A percentile compares a stretch with the other conserved stretches of the same genome.
These are phyloP conservation scores for Rhodotorula taiwanensis DNA, from an alignment of 768 basidiomycete species.

Conservation along the genomic window DNA sequence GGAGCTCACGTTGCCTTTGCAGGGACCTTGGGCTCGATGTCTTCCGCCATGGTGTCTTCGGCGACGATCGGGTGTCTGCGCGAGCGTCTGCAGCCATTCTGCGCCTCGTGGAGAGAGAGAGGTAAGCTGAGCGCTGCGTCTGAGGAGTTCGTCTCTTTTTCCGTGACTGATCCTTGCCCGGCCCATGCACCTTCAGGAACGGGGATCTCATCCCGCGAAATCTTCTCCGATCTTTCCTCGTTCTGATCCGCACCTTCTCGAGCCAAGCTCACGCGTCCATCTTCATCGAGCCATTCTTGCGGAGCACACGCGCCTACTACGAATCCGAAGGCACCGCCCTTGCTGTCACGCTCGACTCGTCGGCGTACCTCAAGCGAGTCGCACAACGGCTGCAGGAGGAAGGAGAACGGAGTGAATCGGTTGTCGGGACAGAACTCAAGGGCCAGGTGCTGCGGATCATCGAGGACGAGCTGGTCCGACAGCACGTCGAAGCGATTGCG, in stretches of 20 bases:
- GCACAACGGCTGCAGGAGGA: conserved; percentile 73
- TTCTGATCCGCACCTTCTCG: conserved; percentile 35
- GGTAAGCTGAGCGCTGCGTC: too few species aligned
- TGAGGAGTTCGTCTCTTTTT: too few species aligned
- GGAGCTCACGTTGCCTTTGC: not conserved
- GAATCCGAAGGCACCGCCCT: conserved; percentile 62
- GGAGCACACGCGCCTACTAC: conserved; percentile 71
- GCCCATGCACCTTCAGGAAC: conserved; percentile 54
- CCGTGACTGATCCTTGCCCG: not conserved
- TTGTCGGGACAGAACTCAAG: conserved; percentile 36
- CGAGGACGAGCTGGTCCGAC: conserved; percentile 54
- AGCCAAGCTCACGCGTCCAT: conserved; percentile 65
- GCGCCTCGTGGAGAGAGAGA: conserved; percentile 56
- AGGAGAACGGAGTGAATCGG: conserved; percentile 48
- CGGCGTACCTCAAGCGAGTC: conserved; percentile 57
- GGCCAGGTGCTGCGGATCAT: conserved; percentile 52
- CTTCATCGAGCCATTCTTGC: conserved; percentile 70
- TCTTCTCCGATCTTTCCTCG: conserved; percentile 58
- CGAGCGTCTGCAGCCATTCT: conserved; percentile 51
- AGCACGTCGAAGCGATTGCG: conserved; percentile 50
- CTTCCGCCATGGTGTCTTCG: conserved; percentile 55
- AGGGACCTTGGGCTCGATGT: conserved; percentile 55
- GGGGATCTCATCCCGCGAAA: conserved; percentile 85
- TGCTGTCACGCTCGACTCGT: conserved; percentile 63
- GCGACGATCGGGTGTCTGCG: conserved; percentile 49